Percentiles rank a stretch among this genome's conserved stretches.
phyloP scores from a whole-genome alignment of 2,329 filamentous ascomycete genomes.

The Aspergillus caelatus region DNA sequence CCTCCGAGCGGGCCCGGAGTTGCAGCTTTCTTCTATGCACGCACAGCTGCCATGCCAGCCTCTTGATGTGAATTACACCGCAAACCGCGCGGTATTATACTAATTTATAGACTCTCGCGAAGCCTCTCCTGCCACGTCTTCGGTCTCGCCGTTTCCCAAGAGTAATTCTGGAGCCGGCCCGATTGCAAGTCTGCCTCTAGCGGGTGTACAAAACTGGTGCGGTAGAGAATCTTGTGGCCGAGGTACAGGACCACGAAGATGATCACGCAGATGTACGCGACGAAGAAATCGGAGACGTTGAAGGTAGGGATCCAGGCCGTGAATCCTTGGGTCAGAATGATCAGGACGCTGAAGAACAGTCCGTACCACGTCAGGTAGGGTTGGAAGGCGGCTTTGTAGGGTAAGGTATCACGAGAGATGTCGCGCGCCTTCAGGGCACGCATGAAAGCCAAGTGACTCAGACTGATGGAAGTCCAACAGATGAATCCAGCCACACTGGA shows the following conservation, averaged over 20 bases:
- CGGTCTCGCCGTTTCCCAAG: constrained; percentile 34
- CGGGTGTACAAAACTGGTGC: constrained; percentile 38
- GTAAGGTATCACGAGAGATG: constrained; percentile 60
- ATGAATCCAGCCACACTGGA: constrained; percentile 35
- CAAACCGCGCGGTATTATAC: background rate
- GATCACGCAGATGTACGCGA: constrained; percentile 65
- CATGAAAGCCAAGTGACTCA: constrained; percentile 67
- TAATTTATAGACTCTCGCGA: constrained; percentile 5
- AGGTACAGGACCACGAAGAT: constrained; percentile 62
- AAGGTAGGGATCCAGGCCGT: constrained; percentile 64
- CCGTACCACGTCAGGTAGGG: constrained; percentile 67
- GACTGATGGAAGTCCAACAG: constrained; percentile 35
- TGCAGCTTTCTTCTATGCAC: background rate
- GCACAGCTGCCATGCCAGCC: background rate
- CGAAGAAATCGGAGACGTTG: constrained; percentile 62
- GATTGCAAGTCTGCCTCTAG: constrained; percentile 47
- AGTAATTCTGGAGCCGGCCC: constrained; percentile 32
- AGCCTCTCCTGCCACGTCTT: constrained; percentile 26
- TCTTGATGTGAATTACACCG: background rate
- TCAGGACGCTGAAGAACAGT: constrained; percentile 64
- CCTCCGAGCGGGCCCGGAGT: background rate
- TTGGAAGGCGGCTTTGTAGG: constrained; percentile 63
- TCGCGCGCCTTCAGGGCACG: constrained; percentile 58
- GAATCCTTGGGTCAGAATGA: constrained; percentile 69
- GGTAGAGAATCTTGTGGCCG: constrained; percentile 58